A percentile compares a stretch with the other conserved stretches of the same genome.
phyloP scores from a whole-genome alignment of 2,329 filamentous ascomycete species.

The Fusarium lateritium region DNA sequence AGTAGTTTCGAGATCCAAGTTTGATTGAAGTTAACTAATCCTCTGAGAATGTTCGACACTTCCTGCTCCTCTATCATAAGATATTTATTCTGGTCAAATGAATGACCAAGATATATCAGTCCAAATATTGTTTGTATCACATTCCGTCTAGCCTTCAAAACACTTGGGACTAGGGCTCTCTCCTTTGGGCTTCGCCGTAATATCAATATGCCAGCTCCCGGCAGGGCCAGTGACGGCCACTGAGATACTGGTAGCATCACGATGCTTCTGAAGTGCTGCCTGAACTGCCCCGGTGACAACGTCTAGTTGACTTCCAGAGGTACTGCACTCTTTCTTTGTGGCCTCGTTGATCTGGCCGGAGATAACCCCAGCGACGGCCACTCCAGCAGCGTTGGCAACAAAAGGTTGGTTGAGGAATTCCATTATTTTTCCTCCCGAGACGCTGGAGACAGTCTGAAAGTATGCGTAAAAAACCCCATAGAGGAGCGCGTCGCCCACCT shows the following conservation, averaged over 20 bases:
- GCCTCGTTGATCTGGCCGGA: constrained; percentile 5
- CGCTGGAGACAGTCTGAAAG: neutral
- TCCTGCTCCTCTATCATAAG: too few relatives aligned
- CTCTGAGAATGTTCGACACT: too few relatives aligned
- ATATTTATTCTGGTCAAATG: too few relatives aligned
- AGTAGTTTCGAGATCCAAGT: too few relatives aligned
- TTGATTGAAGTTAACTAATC: too few relatives aligned
- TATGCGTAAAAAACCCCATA: neutral
- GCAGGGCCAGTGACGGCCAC: neutral
- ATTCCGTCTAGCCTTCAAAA: neutral
- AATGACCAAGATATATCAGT: too few relatives aligned
- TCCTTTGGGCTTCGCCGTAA: neutral
- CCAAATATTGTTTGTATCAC: too few relatives aligned
- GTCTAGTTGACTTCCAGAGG: neutral
- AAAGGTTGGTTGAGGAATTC: constrained; percentile 3
- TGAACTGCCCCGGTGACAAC: neutral
- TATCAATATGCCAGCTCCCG: neutral
- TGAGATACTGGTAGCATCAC: neutral
- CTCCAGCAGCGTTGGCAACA: constrained; percentile 4
- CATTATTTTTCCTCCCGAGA: neutral
- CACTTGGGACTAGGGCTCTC: neutral
- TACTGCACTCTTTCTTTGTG: constrained; percentile 3
- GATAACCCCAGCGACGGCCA: constrained; percentile 1
- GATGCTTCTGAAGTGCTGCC: neutral
- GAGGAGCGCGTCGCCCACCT: neutral